Conservation (phyloP, 225 moss, liverwort and hornwort genomes). For the Physcomitrellopsis africana region DNA sequence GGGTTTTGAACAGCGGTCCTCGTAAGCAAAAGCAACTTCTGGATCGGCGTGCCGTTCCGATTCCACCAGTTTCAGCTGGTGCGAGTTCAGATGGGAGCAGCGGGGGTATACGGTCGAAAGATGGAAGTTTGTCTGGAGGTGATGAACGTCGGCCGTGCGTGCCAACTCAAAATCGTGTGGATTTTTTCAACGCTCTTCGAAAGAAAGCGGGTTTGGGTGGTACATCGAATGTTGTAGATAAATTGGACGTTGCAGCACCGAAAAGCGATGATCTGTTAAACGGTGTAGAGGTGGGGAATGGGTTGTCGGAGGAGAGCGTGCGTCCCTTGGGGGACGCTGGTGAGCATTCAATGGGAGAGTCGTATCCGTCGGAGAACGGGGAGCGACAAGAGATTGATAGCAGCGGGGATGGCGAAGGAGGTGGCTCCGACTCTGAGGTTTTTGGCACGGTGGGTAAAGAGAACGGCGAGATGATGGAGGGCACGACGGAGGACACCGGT, state of each 20-base stretch:
- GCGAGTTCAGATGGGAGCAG: slow-evolving; percentile 54
- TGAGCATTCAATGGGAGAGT: slow-evolving; percentile 39
- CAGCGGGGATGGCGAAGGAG: slow-evolving; percentile 40
- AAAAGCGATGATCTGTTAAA: slow-evolving; percentile 56
- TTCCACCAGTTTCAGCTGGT: slow-evolving; percentile 66
- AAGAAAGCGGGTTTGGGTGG: slow-evolving; percentile 77
- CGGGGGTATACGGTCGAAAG: slow-evolving; percentile 64
- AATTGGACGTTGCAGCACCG: slow-evolving; percentile 59
- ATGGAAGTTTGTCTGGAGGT: slow-evolving; percentile 53
- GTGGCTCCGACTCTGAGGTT: slow-evolving; percentile 39
- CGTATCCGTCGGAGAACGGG: slow-evolving; percentile 76
- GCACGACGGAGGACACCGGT: slow-evolving; percentile 14
- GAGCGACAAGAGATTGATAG: slow-evolving; percentile 38
- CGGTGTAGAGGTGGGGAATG: slow-evolving; percentile 54
- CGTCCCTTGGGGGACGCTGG: slow-evolving; percentile 50
- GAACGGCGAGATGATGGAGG: slow-evolving; percentile 64
- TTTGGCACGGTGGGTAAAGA: slow-evolving; percentile 51
- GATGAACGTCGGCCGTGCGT: slow-evolving; percentile 81
- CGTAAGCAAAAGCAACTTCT: slow-evolving; percentile 93
- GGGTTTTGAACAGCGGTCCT: slow-evolving; percentile 47
- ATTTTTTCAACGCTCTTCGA: slow-evolving; percentile 92
- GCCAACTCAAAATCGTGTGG: slow-evolving; percentile 89
- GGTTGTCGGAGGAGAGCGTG: slow-evolving; percentile 48
- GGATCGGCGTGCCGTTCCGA: slow-evolving; percentile 90
- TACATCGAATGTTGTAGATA: slow-evolving; percentile 68